A percentile compares a stretch with the other conserved stretches of the same genome.
Evolutionary conservation across 805 yeast genomes (phyloP).

Genomic region (Wickerhamomyces silvicola): DNA sequence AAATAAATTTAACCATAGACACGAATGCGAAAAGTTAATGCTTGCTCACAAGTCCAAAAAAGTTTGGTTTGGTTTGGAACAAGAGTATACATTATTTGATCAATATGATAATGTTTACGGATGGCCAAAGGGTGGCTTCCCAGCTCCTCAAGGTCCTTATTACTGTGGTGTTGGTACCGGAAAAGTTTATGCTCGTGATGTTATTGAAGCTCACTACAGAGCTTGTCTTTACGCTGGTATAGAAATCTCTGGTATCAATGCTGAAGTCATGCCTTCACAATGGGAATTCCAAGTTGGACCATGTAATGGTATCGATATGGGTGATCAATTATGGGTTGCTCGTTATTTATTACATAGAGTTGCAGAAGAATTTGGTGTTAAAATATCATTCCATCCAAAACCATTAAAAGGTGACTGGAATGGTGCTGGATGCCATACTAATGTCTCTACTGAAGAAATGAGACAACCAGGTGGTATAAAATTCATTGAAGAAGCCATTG

Average conservation of each 20-base stretch:
- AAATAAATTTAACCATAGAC: slow-evolving; percentile 97
- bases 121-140: slow-evolving; percentile 99
- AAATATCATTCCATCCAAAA: slow-evolving; percentile 98
- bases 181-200: slow-evolving; percentile 95
- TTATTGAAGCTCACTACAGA: slow-evolving; percentile 97
- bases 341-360: slow-evolving; percentile 89
- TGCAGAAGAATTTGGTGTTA: slow-evolving; percentile 98
- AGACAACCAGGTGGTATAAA: slow-evolving; percentile 96
- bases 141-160: slow-evolving; percentile 99
- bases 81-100: slow-evolving; percentile 96
- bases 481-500: slow-evolving; percentile 85
- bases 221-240: slow-evolving; percentile 95
- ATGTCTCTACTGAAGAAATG: slow-evolving; percentile 89
- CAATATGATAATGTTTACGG: slow-evolving; percentile 86
- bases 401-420: slow-evolving; percentile 99
- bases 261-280: slow-evolving; percentile 99
- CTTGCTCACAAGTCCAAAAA: slow-evolving; percentile 78
- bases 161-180: slow-evolving; percentile 99
- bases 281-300: slow-evolving; percentile 99
- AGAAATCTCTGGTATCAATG: slow-evolving; percentile 91
- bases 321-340: slow-evolving; percentile 95
- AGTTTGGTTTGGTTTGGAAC: slow-evolving; percentile 98
- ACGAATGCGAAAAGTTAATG: slow-evolving; percentile 92
- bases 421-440: slow-evolving; percentile 99
- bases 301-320: slow-evolving; percentile 91